Conservation (phyloP, 257 asterid species). For the Lithospermum erythrorhizon region DNA sequence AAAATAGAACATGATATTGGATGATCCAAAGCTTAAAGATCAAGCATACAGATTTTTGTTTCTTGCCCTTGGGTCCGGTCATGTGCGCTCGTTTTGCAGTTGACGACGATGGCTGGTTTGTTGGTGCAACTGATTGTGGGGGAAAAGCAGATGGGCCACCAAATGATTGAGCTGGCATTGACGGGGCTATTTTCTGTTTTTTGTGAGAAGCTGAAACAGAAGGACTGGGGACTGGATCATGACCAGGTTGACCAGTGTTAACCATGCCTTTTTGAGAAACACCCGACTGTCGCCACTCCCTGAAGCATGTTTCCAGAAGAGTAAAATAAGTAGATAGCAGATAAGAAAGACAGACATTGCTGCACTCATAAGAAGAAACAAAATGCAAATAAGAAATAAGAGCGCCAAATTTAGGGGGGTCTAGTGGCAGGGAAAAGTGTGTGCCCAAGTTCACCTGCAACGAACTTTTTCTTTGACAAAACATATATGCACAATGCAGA, state of each 20-base stretch:
- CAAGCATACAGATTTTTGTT: conserved; percentile 49
- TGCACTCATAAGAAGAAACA: not conserved
- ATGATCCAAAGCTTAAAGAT: conserved; percentile 3
- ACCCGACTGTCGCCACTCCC: conserved; percentile 69
- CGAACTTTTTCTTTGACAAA: not conserved
- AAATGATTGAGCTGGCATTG: conserved; percentile 46
- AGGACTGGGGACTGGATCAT: conserved; percentile 54
- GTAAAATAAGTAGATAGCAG: conserved; percentile 4
- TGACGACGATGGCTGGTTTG: conserved; percentile 56
- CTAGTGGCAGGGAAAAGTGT: not conserved
- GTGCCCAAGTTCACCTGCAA: not conserved
- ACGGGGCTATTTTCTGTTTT: conserved; percentile 41
- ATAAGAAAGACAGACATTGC: not conserved
- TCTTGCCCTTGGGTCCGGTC: conserved; percentile 55
- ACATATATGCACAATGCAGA: not conserved
- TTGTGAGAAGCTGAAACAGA: conserved; percentile 67
- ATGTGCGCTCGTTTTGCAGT: conserved; percentile 52
- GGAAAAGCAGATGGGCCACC: conserved; percentile 55
- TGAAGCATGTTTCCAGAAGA: conserved; percentile 16
- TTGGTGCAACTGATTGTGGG: conserved; percentile 41
- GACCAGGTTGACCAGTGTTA: conserved; percentile 39
- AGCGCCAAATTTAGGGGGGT: not conserved
- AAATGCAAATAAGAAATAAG: conserved; percentile 2
- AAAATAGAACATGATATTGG: conserved; percentile 5
- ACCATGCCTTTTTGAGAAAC: conserved; percentile 41